A percentile compares a stretch with the other conserved stretches of the same genome.
These are phyloP conservation scores for Jimgerdemannia lactiflua DNA, from an alignment of 192 early-diverging fungal genomes.

Conservation along the genomic window DNA sequence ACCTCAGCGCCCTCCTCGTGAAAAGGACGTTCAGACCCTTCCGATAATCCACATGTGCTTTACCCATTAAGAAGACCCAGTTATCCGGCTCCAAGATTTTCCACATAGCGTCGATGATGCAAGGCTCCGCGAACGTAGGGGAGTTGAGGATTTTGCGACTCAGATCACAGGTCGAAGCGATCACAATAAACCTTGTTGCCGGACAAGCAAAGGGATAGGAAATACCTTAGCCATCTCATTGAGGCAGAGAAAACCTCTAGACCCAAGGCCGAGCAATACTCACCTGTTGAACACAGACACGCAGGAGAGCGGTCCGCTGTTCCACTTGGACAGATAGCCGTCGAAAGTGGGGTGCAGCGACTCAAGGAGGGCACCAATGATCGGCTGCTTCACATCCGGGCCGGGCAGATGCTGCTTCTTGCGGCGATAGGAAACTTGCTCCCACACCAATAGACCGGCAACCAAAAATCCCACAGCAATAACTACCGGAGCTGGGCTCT, in stretches of 20 bases:
- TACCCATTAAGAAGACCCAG: constrained; percentile 37
- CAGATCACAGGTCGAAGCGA: constrained; percentile 40
- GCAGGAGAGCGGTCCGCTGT: constrained; percentile 37
- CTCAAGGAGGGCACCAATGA: constrained; percentile 40
- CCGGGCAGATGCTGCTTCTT: constrained; percentile 37
- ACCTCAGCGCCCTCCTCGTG: constrained; percentile 35
- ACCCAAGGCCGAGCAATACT: background rate
- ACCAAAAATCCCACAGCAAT: background rate
- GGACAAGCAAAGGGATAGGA: too few relatives aligned
- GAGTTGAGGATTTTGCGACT: constrained; percentile 39
- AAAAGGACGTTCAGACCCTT: constrained; percentile 38
- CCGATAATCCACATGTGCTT: constrained; percentile 36
- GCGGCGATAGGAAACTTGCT: constrained; percentile 32
- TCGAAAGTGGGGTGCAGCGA: constrained; percentile 42
- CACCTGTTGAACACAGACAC: constrained; percentile 42
- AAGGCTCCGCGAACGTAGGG: constrained; percentile 28
- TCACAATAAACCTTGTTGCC: constrained; percentile 33
- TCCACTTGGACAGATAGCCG: constrained; percentile 43
- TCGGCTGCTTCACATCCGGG: constrained; percentile 31
- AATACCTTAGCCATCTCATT: too few relatives aligned
- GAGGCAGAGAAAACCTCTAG: background rate
- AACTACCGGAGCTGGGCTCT: background rate
- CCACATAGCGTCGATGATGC: constrained; percentile 35
- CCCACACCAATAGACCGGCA: background rate
- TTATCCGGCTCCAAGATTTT: constrained; percentile 36